These are phyloP conservation scores for Dictyostelium brefeldianum DNA, from an alignment of 78 protist genomes.

Conservation along the genomic window DNA sequence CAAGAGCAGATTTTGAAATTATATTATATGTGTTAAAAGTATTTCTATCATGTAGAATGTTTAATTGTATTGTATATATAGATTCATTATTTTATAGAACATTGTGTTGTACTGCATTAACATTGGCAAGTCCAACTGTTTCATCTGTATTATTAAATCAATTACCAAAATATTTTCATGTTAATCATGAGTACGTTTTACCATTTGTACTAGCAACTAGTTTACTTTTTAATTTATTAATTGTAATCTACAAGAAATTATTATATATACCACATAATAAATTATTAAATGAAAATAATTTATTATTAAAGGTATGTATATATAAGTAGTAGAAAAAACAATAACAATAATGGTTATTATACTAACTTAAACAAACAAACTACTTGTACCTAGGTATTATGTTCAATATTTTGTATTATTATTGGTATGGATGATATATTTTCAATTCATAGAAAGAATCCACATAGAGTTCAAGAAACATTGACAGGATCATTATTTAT, in stretches of 20 bases:
- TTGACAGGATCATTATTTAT: background rate
- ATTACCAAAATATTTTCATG: background rate
- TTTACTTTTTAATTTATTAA: background rate
- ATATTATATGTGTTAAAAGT: background rate
- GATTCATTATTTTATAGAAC: background rate
- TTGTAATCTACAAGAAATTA: background rate
- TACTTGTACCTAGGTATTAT: no score
- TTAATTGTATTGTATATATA: background rate
- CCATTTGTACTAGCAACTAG: background rate
- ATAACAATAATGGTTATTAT: background rate
- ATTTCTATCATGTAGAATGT: background rate
- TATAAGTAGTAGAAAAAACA: background rate
- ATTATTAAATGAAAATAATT: conserved; percentile 3
- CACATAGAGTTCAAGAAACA: conserved; percentile 5
- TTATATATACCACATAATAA: background rate
- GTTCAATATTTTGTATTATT: background rate
- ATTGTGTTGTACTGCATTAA: background rate
- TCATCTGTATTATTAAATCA: conserved; percentile 20
- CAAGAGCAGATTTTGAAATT: background rate
- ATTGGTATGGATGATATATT: conserved; percentile 14
- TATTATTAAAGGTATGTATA: background rate
- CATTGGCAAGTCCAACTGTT: conserved; percentile 10
- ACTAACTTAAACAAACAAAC: no score
- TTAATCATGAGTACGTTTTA: background rate
- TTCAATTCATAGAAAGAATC: background rate